Base-by-base conservation (phyloP, 169 alveolate species). In the Eimeria sp. region DNA sequence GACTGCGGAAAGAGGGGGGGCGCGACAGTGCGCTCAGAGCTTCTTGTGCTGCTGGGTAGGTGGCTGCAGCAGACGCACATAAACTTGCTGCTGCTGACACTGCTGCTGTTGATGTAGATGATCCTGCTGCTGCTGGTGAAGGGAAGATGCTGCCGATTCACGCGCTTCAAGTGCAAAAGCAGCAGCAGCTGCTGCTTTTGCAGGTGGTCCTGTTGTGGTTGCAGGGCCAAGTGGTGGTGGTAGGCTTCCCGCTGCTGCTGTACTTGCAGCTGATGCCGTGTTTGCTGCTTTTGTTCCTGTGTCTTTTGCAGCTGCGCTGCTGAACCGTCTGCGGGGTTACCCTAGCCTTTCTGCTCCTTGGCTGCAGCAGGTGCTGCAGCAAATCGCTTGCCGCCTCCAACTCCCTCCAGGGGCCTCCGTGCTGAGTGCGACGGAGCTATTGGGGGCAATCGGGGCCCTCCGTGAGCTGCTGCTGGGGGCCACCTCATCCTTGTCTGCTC, bases 361-460 rank as follows among this genome's bases (percentile, higher is more conserved):
- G 88, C 65, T 76, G 18, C 63, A 18, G 88, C 88, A 25, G 61
- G 20, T 76, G 61, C 61, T 76, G 88, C 88, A 76, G 88, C 88
- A 76, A 76, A 76, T 76, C 61, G 20, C 43, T 34, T 49, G 61
- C 34, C 63, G 88, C 63, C 63, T 76, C 43, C 65, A 45, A 3
- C 34, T n/a, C 65, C 4, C 88, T 18, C 11, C 7, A n/a, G 88
- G 88, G 88, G 61, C 54, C 34, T 43, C 61, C 65, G 20, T 25
- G n/a, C 40, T 5, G 30, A 22, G 63, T 34, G 40, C n/a, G 18
- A 18, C 88, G 25, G 88, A 76, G 27, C 18, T 5, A 49, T 3
- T 76, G 61, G 88, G 88, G 57, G 88, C 88, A 40, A 65, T 34
- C 6, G 88, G n/a, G 65, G 88, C 88, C 18, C 88, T 76, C 40